A percentile compares a stretch with the other conserved stretches of the same genome.
phyloP scores from a whole-genome alignment of 2,329 filamentous ascomycete genomes.

The Stenocarpella maydis region DNA sequence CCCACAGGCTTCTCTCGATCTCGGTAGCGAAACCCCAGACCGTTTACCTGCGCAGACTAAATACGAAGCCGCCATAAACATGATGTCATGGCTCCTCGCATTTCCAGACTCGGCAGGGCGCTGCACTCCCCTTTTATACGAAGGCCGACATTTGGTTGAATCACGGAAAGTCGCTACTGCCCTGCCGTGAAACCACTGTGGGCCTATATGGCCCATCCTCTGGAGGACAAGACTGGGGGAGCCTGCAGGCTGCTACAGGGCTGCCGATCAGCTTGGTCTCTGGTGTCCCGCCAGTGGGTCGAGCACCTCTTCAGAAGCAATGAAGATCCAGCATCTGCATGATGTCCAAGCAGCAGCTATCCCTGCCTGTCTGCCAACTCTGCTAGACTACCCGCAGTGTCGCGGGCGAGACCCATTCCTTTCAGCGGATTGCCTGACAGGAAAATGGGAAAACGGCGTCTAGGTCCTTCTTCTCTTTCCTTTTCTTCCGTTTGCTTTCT shows the following conservation, averaged over 20 bases:
- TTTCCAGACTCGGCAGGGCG: conserved; percentile 6
- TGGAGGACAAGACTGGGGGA: background rate
- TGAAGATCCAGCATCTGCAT: background rate
- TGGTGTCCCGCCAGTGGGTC: conserved; percentile 11
- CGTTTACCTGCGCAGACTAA: background rate
- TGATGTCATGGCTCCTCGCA: conserved; percentile 16
- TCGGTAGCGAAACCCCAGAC: conserved; percentile 16
- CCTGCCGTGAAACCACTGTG: conserved; percentile 17
- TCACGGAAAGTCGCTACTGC: conserved; percentile 11
- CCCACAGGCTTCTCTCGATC: conserved; percentile 22
- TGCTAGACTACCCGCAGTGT: background rate
- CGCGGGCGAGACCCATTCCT: background rate
- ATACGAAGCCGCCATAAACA: conserved; percentile 14
- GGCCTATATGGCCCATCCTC: background rate
- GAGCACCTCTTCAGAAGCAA: conserved; percentile 16
- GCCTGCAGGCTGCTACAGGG: conserved; percentile 10
- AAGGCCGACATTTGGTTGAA: conserved; percentile 4
- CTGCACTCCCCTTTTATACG: background rate
- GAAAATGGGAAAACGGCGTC: background rate
- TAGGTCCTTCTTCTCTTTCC: background rate
- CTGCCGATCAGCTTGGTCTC: conserved; percentile 13
- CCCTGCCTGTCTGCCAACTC: conserved; percentile 17
- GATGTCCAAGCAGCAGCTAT: background rate
- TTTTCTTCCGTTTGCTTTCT: background rate
- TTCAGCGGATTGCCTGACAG: background rate